Evolutionary conservation across 2,329 filamentous ascomycete genomes (phyloP), one percentile per base, ranked within the genome.

Genomic region (Neonectria sp.): DNA sequence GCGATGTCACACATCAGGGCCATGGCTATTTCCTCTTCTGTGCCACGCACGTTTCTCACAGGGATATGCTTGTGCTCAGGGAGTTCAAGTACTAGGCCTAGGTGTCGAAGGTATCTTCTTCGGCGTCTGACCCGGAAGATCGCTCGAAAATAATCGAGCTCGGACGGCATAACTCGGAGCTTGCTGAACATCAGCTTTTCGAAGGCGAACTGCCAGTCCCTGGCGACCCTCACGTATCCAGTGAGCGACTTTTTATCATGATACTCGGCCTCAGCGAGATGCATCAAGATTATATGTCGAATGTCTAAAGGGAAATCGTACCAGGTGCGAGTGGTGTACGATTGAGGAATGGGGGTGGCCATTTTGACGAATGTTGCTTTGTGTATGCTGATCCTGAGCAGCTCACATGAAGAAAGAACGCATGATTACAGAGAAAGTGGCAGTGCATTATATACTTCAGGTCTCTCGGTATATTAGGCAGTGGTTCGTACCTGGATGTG

Each of bases 131-230:
- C 35, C 3, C 15, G 27, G 29, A 65, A 62, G 24, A 57, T 31
- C n/a, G n/a, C 21, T 21, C 17, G 12, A 25, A 65, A 53, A 1
- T 8, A 17, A 5, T 51, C 7, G 8, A 52, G 17, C 5, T 51
- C 57, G 8, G 57, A 57, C 25, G 57, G 8, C 24, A 43, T 57
- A n/a, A 65, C 40, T 4, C 6, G 25, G 6, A 61, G n/a, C n/a
- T 13, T 37, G 15, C 37, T 52, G 45, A 65, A 60, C 12, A 45
- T 37, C 6, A 53, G 24, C 4, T 12, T 8, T 21, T 65, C 63
- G 33, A 65, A 65, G 15, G 53, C 25, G n/a, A 45, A n/a, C n/a
- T 56, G 52, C 63, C 63, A 65, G 27, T 56, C 9, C 29, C 8
- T 25, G n/a, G 51, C n/a, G 27, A 62, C 45, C 4, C 7, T 43